phyloP scores from a whole-genome alignment of 169 alveolate genomes.

The Plasmodium relictum region DNA sequence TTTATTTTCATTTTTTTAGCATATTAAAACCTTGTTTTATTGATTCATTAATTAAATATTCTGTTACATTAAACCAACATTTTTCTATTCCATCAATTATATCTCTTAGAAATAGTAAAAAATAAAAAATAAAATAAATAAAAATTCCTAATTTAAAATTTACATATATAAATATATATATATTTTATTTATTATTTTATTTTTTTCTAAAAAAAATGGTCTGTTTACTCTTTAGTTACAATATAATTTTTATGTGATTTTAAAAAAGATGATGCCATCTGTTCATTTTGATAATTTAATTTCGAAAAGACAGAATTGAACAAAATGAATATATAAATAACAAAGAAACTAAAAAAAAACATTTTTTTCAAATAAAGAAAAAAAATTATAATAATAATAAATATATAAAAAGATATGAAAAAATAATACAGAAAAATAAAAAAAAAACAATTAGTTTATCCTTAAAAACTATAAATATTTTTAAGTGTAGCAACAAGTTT shows the following conservation, averaged over 20 bases:
- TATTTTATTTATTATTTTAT: background rate
- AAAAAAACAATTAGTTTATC: background rate
- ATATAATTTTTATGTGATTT: conserved; percentile 32
- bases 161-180: background rate
- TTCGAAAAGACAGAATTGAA: conserved; percentile 67
- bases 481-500: no score
- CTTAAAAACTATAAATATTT: no score
- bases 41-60: conserved; percentile 50
- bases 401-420: background rate
- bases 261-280: conserved; percentile 50
- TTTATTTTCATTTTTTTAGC: background rate
- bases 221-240: conserved; percentile 59
- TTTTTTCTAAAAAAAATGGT: background rate
- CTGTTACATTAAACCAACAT: conserved; percentile 63
- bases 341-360: conserved; percentile 54
- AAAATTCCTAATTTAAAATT: background rate
- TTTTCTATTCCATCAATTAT: conserved; percentile 65
- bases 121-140: background rate
- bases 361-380: conserved; percentile 30
- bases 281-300: conserved; percentile 60
- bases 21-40: conserved; percentile 44
- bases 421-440: conserved; percentile 3
- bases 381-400: conserved; percentile 18
- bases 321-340: conserved; percentile 23
- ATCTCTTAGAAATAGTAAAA: conserved; percentile 32